These are phyloP conservation scores for Solidago caesia DNA, from an alignment of 129 eudicot genomes.

Conservation along the genomic window DNA sequence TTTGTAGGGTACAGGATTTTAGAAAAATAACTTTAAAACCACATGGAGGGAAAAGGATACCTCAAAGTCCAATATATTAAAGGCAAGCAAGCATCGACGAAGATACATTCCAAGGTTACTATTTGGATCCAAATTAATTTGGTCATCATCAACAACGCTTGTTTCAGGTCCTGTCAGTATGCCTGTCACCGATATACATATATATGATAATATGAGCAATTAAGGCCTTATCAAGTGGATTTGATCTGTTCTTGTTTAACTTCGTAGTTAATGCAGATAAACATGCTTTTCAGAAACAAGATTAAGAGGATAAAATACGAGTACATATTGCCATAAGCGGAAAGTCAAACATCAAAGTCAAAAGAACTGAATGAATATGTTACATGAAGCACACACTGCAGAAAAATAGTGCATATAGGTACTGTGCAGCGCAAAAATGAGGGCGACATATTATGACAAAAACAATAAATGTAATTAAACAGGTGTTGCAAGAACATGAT, in stretches of 20 bases:
- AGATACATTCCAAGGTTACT: conserved; percentile 82
- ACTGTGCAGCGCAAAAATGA: no score
- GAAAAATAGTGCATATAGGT: no score
- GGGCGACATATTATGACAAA: no score
- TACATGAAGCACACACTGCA: no score
- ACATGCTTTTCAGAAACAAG: no score
- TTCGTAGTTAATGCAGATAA: background rate
- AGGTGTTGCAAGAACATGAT: background rate
- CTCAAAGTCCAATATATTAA: conserved; percentile 81
- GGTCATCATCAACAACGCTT: conserved; percentile 80
- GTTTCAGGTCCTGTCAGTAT: conserved; percentile 78
- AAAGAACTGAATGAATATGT: no score
- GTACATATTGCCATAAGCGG: no score
- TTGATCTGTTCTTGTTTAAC: background rate
- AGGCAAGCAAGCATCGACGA: conserved; percentile 81
- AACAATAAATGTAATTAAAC: background rate
- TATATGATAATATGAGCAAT: background rate
- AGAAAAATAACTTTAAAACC: background rate
- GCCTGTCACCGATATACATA: conserved; percentile 33
- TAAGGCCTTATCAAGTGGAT: background rate
- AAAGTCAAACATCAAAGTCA: no score
- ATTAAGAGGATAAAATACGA: no score
- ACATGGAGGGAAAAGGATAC: conserved; percentile 33
- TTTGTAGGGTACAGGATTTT: background rate
- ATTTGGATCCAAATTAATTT: conserved; percentile 80